Base-by-base conservation (phyloP, 208 protist species). In the Acanthamoeba royreba region DNA sequence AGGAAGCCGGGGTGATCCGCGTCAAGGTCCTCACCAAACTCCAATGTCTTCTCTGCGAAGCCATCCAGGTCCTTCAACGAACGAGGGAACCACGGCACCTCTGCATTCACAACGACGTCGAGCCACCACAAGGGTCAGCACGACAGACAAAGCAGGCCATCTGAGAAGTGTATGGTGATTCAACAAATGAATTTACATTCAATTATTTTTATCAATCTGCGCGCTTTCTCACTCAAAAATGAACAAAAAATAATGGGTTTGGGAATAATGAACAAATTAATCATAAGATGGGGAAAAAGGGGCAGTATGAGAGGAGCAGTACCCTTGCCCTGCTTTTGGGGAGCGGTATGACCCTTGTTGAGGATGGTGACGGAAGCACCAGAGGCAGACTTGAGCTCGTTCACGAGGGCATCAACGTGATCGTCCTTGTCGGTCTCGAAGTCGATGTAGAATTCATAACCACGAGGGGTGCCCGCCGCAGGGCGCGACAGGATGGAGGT, bases 1-100 rank as follows among this genome's bases (percentile, higher is more conserved):
- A 98, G 96, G 92, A 99, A 99, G 85, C 98, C 98, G 4, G 98
- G 98, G 94, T 99, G 98, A 42, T 99, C 98, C 69, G 97, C 95
- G 42, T 97, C 90, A 2, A 99, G 97, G 55, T 99, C 98, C 35
- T 95, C 93, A 47, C 98, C 98, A 25, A 98, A 96, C 33, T 98
- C 98, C n/a, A 99, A 87, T 25, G 97, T 97, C 66, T 94, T 97
- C 93, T 98, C 96, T 8, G 97, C 97, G 74, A 98, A 98, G 1
- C 95, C 47, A 74, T 99, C 98, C 3, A 99, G 94, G 81, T 99
- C 97, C n/a, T 93, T 86, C 4, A 97, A 88, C 33, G 94, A 95
- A 83, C 95, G 93, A n/a, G 96, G 96, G 90, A 97, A 97, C 96
- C 96, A 97, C 46, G 93, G 89, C 28, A 63, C 53, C 33, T 92